Base-by-base conservation (phyloP, 2,329 filamentous ascomycete species). In the Ploettnerulaceae sp. region DNA sequence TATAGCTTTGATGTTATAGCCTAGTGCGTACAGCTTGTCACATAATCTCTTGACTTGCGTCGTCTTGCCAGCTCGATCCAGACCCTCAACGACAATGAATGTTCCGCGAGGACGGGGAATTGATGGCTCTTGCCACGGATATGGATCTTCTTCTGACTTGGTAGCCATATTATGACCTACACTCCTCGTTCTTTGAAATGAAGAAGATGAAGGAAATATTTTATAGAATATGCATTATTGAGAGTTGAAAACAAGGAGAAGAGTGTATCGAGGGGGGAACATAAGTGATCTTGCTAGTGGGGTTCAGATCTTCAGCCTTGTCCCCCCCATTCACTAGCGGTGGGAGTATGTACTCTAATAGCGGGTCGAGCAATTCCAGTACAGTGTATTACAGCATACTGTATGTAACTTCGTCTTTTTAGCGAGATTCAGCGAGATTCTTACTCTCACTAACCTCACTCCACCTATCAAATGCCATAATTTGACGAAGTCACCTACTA, bases 61-160 rank as follows among this genome's bases (percentile, higher is more conserved):
- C 12, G 82, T 84, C 68, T 88, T 88, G 21, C 84, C 84, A 3
- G 84, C 79, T 49, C 81, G 74, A 59, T 88, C 84, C 24, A 88
- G 71, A 12, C 84, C 84, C 67, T 88, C 84, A 41, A 87, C 74
- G 2, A 86, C 81, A 50, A 88, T 79, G 26, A 88, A 71, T 47
- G 75, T 74, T 25, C 83, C 83, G 45, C 77, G 72, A 33, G 61
- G 39, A 4, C 54, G 37, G 1, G 57, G 34, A 1, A 17, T 49
- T 36, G 50, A 32, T 3, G 52, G 51, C 61, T 67, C 66, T 40
- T 48, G 47, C 51, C 52, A 56, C 8, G 55, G 50, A 21, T 55
- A 59, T 2, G 22, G 37, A n/a, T 48, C 36, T 22, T 7, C 12
- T 7, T 37, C 7, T 14, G 12, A 37, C 15, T 20, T 20, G 11